phyloP scores from a whole-genome alignment of 2,329 filamentous ascomycete species.

The Penicillium occitanis region DNA sequence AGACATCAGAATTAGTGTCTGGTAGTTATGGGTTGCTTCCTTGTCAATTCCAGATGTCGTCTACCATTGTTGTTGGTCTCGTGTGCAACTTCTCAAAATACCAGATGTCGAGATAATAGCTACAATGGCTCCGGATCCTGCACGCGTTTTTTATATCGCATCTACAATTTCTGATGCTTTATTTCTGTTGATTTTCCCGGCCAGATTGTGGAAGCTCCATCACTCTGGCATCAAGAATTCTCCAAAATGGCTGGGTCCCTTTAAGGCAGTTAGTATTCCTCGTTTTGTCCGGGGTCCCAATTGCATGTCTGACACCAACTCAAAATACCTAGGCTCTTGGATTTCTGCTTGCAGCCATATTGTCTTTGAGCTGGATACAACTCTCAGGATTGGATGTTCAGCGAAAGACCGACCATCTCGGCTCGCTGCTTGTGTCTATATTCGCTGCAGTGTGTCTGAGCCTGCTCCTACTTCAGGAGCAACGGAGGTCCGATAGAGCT shows the following conservation, averaged over 20 bases:
- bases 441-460: slow-evolving; percentile 11
- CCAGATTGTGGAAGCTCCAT: neutral
- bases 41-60: neutral
- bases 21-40: neutral
- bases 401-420: neutral
- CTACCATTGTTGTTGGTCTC: neutral
- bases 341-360: neutral
- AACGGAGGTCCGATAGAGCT: slow-evolving; percentile 4
- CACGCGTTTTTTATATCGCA: neutral
- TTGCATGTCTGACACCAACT: neutral
- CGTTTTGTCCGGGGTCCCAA: neutral
- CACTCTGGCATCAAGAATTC: neutral
- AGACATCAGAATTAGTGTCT: neutral
- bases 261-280: slow-evolving; percentile 2
- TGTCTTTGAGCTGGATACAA: neutral
- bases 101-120: neutral
- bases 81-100: too few relatives aligned
- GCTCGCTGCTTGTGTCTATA: neutral
- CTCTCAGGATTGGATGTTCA: neutral
- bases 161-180: neutral
- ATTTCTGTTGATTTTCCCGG: neutral
- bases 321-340: slow-evolving; percentile 4
- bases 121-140: neutral
- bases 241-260: neutral
- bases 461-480: slow-evolving; percentile 11